Evolutionary conservation across 2,329 filamentous ascomycete species (phyloP).

Genomic region (Fusarium nygamai): DNA sequence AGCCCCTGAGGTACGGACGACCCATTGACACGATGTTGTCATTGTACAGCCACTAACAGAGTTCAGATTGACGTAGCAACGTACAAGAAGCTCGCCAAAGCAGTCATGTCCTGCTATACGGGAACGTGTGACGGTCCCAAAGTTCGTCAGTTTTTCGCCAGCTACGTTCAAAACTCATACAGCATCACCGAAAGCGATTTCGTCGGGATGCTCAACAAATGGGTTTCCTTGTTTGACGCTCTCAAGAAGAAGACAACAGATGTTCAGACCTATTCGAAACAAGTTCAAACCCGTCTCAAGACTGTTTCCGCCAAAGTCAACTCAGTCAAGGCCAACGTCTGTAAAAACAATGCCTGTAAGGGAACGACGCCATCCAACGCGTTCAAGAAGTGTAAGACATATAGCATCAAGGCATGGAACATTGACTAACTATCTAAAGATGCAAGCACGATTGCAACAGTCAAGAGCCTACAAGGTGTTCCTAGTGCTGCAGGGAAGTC

Average conservation of each 20-base stretch:
- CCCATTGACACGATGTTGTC: neutral
- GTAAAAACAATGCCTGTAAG: neutral
- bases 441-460: neutral
- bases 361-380: neutral
- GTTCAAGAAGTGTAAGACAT: neutral
- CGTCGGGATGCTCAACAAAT: conserved; percentile 7
- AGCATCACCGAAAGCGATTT: conserved; percentile 13
- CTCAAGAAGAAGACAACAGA: conserved; percentile 10
- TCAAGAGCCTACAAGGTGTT: neutral
- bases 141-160: neutral
- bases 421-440: neutral
- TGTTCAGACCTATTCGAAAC: conserved; percentile 4
- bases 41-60: neutral
- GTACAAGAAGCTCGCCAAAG: neutral
- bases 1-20: neutral
- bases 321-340: neutral
- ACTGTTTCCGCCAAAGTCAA: conserved; percentile 1
- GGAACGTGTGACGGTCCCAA: neutral
- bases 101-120: neutral
- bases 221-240: neutral
- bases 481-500: neutral
- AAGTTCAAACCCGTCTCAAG: conserved; percentile 10
- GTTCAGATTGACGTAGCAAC: neutral
- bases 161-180: conserved; percentile 6
- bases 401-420: fast-evolving